Conservation (phyloP, 2,329 filamentous ascomycete species). For the Penicillium sp. region DNA sequence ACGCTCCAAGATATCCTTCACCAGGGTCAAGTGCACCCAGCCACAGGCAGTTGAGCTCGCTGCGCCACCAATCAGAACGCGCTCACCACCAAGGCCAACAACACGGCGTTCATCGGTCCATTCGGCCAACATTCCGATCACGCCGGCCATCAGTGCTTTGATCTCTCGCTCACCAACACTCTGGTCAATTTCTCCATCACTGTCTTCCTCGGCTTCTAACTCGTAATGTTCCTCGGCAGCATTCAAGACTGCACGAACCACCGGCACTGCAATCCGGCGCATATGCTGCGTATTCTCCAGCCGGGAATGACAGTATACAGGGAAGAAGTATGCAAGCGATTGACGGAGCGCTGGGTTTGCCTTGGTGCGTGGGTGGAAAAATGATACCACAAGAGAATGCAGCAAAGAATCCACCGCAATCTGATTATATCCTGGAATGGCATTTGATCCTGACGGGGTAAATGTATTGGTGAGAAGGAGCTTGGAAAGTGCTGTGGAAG, state of each 20-base stretch:
- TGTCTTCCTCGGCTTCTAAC: conserved; percentile 69
- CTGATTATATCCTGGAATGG: conserved; percentile 48
- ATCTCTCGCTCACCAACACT: conserved; percentile 66
- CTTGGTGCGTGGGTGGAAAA: conserved; percentile 81
- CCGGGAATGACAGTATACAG: conserved; percentile 86
- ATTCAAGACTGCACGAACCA: conserved; percentile 66
- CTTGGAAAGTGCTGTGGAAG: conserved; percentile 79
- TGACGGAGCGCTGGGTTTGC: conserved; percentile 80
- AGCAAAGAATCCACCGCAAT: conserved; percentile 69
- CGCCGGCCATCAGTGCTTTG: conserved; percentile 64
- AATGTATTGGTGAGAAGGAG: conserved; percentile 78
- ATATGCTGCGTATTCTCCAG: conserved; percentile 79
- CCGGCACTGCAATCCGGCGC: conserved; percentile 68
- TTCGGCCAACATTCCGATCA: conserved; percentile 75
- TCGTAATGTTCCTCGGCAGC: conserved; percentile 63
- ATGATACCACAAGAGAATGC: conserved; percentile 76
- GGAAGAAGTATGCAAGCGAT: conserved; percentile 87
- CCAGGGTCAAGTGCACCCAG: conserved; percentile 76
- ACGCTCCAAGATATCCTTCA: conserved; percentile 71
- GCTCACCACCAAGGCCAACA: conserved; percentile 57
- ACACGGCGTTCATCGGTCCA: conserved; percentile 92
- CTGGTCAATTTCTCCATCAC: conserved; percentile 70
- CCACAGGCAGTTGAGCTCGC: conserved; percentile 60
- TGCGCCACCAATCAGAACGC: conserved; percentile 49
- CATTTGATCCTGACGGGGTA: conserved; percentile 45